These are phyloP conservation scores for Chrysanthemum makinoi DNA, from an alignment of 129 eudicot genomes.

Conservation along the genomic window DNA sequence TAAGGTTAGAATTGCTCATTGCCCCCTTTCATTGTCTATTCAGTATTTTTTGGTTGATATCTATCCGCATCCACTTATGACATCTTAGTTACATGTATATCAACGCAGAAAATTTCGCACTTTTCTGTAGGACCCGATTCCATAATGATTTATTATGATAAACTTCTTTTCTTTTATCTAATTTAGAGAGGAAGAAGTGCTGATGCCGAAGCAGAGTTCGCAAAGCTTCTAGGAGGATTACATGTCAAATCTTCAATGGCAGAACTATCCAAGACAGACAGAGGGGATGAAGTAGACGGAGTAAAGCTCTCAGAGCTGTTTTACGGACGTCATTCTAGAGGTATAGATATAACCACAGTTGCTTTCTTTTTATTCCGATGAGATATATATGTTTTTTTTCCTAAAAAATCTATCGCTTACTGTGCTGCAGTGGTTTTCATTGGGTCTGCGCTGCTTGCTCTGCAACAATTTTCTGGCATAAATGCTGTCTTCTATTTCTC, in stretches of 20 bases:
- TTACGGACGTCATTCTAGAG: conserved; percentile 61
- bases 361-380: not conserved
- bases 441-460: conserved; percentile 71
- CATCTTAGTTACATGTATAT: conserved; percentile 10
- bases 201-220: conserved; percentile 69
- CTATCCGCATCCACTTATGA: not conserved
- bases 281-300: conserved; percentile 61
- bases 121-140: not conserved
- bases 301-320: conserved; percentile 65
- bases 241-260: conserved; percentile 79
- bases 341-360: conserved; percentile 27
- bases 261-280: conserved; percentile 70
- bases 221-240: conserved; percentile 65
- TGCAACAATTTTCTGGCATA: conserved; percentile 86
- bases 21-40: conserved; percentile 2
- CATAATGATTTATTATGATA: conserved; percentile 2
- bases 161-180: conserved; percentile 22
- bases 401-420: not conserved
- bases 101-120: too few species aligned
- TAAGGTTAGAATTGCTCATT: conserved; percentile 46
- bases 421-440: conserved; percentile 68
- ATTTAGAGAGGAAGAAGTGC: conserved; percentile 73
- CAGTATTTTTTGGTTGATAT: conserved; percentile 16
- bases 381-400: not conserved
- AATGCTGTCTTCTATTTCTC: conserved; percentile 90